A percentile compares a stretch with the other conserved stretches of the same genome.
Conservation (phyloP, 1,284 basidiomycete genomes). For the Puccinia horiana region DNA sequence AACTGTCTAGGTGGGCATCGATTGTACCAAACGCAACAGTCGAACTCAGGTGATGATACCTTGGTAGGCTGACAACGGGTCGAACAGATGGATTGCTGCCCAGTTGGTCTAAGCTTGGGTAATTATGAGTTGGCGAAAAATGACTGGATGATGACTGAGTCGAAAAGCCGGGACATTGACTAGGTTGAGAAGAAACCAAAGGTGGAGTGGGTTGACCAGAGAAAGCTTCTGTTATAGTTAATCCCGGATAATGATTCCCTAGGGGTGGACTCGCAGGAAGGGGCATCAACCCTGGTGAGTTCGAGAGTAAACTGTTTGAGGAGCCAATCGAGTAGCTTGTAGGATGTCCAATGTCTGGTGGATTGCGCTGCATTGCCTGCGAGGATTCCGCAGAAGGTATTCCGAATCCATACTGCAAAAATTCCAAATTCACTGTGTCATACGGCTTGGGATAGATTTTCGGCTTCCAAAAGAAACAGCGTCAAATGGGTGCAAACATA, state of each 20-base stretch:
- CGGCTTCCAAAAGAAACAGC: background rate
- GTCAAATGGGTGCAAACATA: background rate
- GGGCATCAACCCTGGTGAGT: background rate
- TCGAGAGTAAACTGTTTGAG: background rate
- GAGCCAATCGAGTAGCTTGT: too few species aligned
- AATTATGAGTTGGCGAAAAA: background rate
- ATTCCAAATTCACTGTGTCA: background rate
- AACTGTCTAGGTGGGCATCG: background rate
- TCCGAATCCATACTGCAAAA: background rate
- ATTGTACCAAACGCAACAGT: background rate
- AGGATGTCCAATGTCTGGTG: background rate
- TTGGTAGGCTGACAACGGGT: background rate
- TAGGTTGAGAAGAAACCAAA: constrained; percentile 11
- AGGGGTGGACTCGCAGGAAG: background rate
- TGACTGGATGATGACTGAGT: constrained; percentile 7
- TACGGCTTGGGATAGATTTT: background rate
- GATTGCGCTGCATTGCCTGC: background rate
- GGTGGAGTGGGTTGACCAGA: background rate
- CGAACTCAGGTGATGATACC: background rate
- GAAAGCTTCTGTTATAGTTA: background rate
- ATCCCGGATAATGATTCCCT: background rate
- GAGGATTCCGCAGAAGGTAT: background rate
- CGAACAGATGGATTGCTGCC: background rate
- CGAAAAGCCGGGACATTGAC: background rate
- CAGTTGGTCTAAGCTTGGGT: background rate